phyloP scores from a whole-genome alignment of 1,284 basidiomycete genomes.

The Xanthoconium separans region DNA sequence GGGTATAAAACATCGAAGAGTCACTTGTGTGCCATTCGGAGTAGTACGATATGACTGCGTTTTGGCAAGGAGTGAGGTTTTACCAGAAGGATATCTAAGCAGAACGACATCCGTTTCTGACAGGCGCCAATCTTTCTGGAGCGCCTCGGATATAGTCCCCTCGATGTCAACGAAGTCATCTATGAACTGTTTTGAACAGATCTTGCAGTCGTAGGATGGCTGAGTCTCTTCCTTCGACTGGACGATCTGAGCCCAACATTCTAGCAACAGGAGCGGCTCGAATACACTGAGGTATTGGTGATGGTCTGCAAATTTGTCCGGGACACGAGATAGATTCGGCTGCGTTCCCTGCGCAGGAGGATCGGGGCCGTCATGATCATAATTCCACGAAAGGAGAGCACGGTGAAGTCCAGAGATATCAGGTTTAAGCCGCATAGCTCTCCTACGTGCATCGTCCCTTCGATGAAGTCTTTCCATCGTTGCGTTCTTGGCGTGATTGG shows the following conservation, averaged over 20 bases:
- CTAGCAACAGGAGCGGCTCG: conserved; percentile 86
- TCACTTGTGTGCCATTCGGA: conserved; percentile 50
- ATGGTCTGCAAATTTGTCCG: conserved; percentile 65
- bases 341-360: conserved; percentile 50
- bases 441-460: conserved; percentile 62
- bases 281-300: conserved; percentile 76
- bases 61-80: conserved; percentile 71
- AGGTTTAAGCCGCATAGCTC: conserved; percentile 75
- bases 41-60: conserved; percentile 64
- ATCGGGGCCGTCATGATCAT: conserved; percentile 62
- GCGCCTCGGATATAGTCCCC: conserved; percentile 51
- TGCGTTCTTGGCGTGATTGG: conserved; percentile 41
- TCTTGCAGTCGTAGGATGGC: conserved; percentile 55
- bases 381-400: conserved; percentile 86
- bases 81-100: conserved; percentile 53
- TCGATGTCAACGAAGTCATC: conserved; percentile 79
- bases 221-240: conserved; percentile 70
- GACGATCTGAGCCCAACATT: conserved; percentile 89
- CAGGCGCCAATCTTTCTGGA: conserved; percentile 72
- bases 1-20: conserved; percentile 48
- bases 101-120: conserved; percentile 81
- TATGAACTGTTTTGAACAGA: conserved; percentile 62
- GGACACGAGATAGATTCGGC: conserved; percentile 46
- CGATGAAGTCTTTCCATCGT: conserved; percentile 50
- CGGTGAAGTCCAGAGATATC: conserved; percentile 81